phyloP scores from a whole-genome alignment of 2,329 filamentous ascomycete genomes.

The Knufia petricola region DNA sequence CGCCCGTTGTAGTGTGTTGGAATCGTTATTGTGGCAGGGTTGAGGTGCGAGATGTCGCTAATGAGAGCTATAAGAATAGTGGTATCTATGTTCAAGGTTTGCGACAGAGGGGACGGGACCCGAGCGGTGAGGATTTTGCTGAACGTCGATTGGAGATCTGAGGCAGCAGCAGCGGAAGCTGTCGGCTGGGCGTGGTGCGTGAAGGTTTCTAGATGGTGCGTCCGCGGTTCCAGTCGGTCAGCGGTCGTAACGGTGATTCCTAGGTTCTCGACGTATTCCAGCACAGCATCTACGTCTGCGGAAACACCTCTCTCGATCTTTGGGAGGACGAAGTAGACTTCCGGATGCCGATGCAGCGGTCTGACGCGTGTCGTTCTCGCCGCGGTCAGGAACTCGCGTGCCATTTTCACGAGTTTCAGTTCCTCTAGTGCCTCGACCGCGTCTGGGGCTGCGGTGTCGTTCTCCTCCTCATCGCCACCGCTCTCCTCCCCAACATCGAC shows the following conservation, averaged over 20 bases:
- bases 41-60: constrained; percentile 56
- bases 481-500: constrained; percentile 34
- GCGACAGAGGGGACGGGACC: not conserved
- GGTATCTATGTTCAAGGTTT: constrained; percentile 37
- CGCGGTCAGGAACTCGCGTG: constrained; percentile 49
- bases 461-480: constrained; percentile 31
- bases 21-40: constrained; percentile 24
- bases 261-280: constrained; percentile 40
- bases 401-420: constrained; percentile 52
- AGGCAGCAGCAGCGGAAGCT: too few species aligned
- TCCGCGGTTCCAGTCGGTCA: not conserved
- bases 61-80: constrained; percentile 63
- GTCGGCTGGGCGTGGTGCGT: too few species aligned
- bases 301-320: constrained; percentile 44
- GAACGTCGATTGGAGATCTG: constrained; percentile 3
- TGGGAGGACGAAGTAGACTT: constrained; percentile 51
- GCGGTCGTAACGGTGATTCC: constrained; percentile 1
- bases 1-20: constrained; percentile 36
- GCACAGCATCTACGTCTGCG: constrained; percentile 46
- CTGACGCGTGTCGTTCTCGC: constrained; percentile 43
- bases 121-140: constrained; percentile 4
- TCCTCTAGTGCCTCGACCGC: constrained; percentile 40
- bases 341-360: constrained; percentile 48
- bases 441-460: too few species aligned
- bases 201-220: too few species aligned